A percentile compares a stretch with the other conserved stretches of the same genome.
phyloP scores from a whole-genome alignment of 106 monocot genomes.

The Phalaenopsis aphrodite region DNA sequence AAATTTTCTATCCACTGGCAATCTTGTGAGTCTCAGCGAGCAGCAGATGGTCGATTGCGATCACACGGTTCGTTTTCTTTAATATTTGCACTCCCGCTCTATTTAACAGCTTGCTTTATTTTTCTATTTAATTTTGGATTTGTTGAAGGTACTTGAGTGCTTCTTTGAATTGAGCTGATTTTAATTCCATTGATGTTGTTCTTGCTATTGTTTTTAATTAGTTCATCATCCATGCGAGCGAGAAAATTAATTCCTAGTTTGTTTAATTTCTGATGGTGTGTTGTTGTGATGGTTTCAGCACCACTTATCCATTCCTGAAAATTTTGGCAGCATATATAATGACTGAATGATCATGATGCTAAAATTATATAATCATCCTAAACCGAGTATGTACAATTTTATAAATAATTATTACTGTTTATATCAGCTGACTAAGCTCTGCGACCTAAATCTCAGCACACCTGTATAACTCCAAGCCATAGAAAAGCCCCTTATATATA shows the following conservation, averaged over 20 bases:
- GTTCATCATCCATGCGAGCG: background rate
- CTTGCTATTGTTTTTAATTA: background rate
- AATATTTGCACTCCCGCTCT: background rate
- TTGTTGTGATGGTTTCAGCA: no score
- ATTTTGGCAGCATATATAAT: no score
- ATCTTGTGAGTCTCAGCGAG: constrained; percentile 66
- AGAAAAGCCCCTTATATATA: no score
- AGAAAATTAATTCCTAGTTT: background rate
- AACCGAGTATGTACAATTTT: no score
- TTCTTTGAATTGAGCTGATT: background rate
- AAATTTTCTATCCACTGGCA: constrained; percentile 64
- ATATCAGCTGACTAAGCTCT: no score
- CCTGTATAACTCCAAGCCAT: no score
- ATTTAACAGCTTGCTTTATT: background rate
- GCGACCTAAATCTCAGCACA: no score
- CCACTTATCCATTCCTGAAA: no score
- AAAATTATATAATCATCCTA: no score
- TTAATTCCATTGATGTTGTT: background rate
- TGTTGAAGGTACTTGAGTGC: background rate
- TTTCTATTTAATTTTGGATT: background rate
- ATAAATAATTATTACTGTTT: no score
- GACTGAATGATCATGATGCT: no score
- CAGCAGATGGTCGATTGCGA: constrained; percentile 89
- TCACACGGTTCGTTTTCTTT: constrained; percentile 6
- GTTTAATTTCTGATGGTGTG: background rate